phyloP scores from a whole-genome alignment of 2,329 filamentous ascomycete genomes.

The Didymella lethalis region DNA sequence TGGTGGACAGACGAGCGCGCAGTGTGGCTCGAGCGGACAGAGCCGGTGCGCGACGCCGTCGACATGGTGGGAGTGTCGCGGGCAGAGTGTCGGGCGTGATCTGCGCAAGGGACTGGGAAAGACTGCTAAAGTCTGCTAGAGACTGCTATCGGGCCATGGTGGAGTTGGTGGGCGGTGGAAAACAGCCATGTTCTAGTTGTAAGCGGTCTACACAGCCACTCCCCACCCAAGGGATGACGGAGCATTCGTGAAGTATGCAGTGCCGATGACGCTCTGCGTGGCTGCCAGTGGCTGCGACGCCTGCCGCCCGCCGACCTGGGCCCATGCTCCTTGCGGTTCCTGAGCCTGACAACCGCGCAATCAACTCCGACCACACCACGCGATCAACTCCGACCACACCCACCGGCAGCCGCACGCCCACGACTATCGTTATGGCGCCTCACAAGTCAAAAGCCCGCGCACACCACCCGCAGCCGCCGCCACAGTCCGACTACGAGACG shows the following conservation, averaged over 20 bases:
- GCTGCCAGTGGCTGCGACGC: slow-evolving; percentile 11
- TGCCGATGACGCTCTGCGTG: slow-evolving; percentile 19
- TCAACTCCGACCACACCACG: not conserved
- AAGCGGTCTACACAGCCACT: slow-evolving; percentile 19
- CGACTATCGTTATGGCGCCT: slow-evolving; percentile 36
- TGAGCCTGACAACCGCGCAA: not conserved
- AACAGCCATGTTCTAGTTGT: slow-evolving; percentile 1
- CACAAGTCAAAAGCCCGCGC: slow-evolving; percentile 45
- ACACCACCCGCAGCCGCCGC: slow-evolving; percentile 42
- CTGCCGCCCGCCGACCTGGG: slow-evolving; percentile 1
- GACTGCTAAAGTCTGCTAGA: no score
- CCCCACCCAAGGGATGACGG: slow-evolving; percentile 18
- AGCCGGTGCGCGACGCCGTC: slow-evolving; percentile 27
- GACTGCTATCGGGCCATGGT: slow-evolving; percentile 14
- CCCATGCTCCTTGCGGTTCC: not conserved
- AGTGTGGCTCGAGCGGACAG: slow-evolving; percentile 34
- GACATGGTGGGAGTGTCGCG: slow-evolving; percentile 37
- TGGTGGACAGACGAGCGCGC: slow-evolving; percentile 20
- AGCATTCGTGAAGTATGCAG: slow-evolving; percentile 12
- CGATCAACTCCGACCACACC: slow-evolving; percentile 3
- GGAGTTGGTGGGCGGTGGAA: not conserved
- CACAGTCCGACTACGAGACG: slow-evolving; percentile 63
- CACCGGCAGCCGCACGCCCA: slow-evolving; percentile 3
- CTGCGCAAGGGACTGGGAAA: slow-evolving; percentile 8
- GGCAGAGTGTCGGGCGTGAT: slow-evolving; percentile 3